A percentile compares a stretch with the other conserved stretches of the same genome.
Conservation (phyloP, 2,329 filamentous ascomycete genomes). For the Septoria linicola region DNA sequence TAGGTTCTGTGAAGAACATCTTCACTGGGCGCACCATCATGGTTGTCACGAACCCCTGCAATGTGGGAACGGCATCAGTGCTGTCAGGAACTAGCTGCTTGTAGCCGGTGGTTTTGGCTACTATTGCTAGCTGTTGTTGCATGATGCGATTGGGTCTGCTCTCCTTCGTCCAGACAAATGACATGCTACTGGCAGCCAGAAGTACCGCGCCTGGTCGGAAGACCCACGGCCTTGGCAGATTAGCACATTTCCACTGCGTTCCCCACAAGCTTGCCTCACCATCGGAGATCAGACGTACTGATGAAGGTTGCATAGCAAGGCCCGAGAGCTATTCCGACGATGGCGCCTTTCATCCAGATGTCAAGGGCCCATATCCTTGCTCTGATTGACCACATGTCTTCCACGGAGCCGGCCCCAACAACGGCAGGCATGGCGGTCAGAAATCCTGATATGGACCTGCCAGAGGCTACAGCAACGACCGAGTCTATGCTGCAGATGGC, state of each 20-base stretch:
- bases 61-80: no score
- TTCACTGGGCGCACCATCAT: slow-evolving; percentile 44
- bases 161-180: slow-evolving; percentile 44
- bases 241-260: no score
- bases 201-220: slow-evolving; percentile 46
- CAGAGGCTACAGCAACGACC: slow-evolving; percentile 40
- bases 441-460: slow-evolving; percentile 47
- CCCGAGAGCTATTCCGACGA: slow-evolving; percentile 45
- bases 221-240: slow-evolving; percentile 51
- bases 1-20: slow-evolving; percentile 49
- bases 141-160: slow-evolving; percentile 47
- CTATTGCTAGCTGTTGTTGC: slow-evolving; percentile 35
- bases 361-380: slow-evolving; percentile 49
- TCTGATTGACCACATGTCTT: slow-evolving; percentile 43
- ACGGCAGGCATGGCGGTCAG: slow-evolving; percentile 50
- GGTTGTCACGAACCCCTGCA: slow-evolving; percentile 26
- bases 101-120: slow-evolving; percentile 32
- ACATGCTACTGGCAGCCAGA: slow-evolving; percentile 37
- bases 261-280: slow-evolving; percentile 17
- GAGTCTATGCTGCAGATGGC: slow-evolving; percentile 16
- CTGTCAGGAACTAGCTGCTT: slow-evolving; percentile 34
- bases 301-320: slow-evolving; percentile 44
- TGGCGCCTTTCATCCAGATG: slow-evolving; percentile 46
- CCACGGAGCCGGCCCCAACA: slow-evolving; percentile 49
- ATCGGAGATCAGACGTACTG: slow-evolving; percentile 18